These are phyloP conservation scores for Peniophora sp. DNA, from an alignment of 1,284 basidiomycete species.

Conservation along the genomic window DNA sequence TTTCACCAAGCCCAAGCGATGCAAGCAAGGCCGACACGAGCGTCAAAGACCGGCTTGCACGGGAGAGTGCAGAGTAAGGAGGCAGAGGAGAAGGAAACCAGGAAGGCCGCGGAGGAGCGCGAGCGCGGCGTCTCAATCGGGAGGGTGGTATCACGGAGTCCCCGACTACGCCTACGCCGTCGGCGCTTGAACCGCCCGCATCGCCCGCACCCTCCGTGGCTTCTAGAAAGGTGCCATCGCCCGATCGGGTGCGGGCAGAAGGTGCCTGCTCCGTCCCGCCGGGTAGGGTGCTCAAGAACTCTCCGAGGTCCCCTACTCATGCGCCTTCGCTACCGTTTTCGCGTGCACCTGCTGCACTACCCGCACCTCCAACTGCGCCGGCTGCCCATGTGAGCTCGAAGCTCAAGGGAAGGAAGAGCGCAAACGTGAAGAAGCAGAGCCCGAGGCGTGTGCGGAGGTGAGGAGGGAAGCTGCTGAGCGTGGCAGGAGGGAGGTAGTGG, in stretches of 20 bases:
- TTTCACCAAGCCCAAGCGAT: slow-evolving; percentile 46
- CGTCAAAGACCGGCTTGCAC: slow-evolving; percentile 75
- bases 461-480: too few relatives aligned
- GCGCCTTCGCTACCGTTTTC: slow-evolving; percentile 18
- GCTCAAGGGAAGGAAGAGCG: slow-evolving; percentile 61
- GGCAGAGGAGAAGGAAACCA: slow-evolving; percentile 75
- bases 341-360: slow-evolving; percentile 21
- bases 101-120: slow-evolving; percentile 71
- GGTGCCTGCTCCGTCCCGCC: slow-evolving; percentile 38
- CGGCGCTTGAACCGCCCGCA: slow-evolving; percentile 25
- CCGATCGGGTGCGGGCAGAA: slow-evolving; percentile 14
- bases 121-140: slow-evolving; percentile 66
- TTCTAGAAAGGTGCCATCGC: slow-evolving; percentile 18
- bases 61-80: slow-evolving; percentile 84
- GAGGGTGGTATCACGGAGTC: slow-evolving; percentile 53
- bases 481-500: not conserved
- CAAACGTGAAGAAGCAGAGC: not conserved
- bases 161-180: slow-evolving; percentile 25
- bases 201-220: slow-evolving; percentile 27
- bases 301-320: slow-evolving; percentile 19
- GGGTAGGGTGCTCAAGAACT: slow-evolving; percentile 25
- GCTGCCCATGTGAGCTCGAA: slow-evolving; percentile 50
- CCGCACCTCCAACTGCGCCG: slow-evolving; percentile 27
- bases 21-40: slow-evolving; percentile 56
- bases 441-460: too few relatives aligned